These are phyloP conservation scores for Knufia petricola DNA, from an alignment of 2,329 filamentous ascomycete species.

Conservation along the genomic window DNA sequence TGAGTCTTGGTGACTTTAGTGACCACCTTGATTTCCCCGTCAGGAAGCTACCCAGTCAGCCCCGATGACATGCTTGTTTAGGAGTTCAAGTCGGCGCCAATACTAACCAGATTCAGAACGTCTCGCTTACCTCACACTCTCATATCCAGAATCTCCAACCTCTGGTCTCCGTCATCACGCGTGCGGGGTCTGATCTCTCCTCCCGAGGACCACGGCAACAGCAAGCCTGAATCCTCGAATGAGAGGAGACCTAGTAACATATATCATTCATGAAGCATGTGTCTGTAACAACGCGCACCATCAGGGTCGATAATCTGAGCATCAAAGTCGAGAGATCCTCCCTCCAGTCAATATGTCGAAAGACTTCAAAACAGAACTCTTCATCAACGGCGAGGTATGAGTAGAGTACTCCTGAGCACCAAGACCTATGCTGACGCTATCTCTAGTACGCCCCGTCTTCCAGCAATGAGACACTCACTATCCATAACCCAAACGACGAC, in stretches of 20 bases:
- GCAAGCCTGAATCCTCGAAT: no score
- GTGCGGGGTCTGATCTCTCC: slow-evolving; percentile 4
- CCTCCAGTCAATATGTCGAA: slow-evolving; percentile 9
- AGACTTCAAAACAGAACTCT: slow-evolving; percentile 49
- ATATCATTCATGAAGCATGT: not conserved
- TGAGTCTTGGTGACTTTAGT: no score
- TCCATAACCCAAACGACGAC: slow-evolving; percentile 27
- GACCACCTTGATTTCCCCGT: no score
- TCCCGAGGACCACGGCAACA: not conserved
- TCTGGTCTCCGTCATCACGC: not conserved
- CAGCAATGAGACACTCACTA: slow-evolving; percentile 26
- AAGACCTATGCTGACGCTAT: not conserved
- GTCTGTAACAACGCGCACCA: not conserved
- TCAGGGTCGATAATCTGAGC: not conserved
- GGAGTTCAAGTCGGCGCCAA: no score
- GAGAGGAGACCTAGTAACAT: no score
- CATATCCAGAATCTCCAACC: no score
- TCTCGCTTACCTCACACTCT: no score
- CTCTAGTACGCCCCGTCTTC: slow-evolving; percentile 10
- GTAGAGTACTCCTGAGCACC: not conserved
- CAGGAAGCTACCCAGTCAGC: no score
- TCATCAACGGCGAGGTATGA: slow-evolving; percentile 33
- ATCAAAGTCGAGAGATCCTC: not conserved
- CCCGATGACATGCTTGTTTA: no score
- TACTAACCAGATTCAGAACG: no score